Evolutionary conservation across 2,329 filamentous ascomycete species (phyloP), one percentile per base, ranked within the genome.

Genomic region (Neonectria sp.): DNA sequence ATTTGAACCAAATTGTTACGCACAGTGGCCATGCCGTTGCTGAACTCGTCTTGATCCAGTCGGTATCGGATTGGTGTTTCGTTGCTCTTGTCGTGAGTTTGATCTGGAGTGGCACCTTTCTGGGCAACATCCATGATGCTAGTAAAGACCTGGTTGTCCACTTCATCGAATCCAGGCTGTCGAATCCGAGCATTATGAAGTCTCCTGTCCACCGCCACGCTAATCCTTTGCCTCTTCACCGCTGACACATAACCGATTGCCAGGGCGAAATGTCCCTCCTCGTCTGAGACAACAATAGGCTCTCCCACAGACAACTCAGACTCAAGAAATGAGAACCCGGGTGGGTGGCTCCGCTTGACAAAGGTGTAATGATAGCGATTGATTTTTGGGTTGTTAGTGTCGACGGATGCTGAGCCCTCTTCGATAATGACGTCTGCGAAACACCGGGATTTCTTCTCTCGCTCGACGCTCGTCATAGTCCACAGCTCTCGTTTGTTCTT

Each of bases 21-120:
- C 52, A 97, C 93, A 33, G 93, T 92, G 3, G 96, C 95, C 94
- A 99, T 97, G 64, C 96, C 96, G 75, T 97, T 98, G 81, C 94
- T 97, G 81, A 99, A 99, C 77, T 99, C 96, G 75, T 99, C 96
- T 79, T 98, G 98, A 81, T 99, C 96, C 4, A 99, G 85, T 27
- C 96, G 92, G 75, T 97, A 99, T 55, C 90, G 86, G 6, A 92
- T 82, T 4, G 88, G 88, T 4, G 86, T 79, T 63, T 86, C 84
- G 65, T 86, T 84, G 70, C 86, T 84, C 71, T 84, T 87, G 31
- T 82, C 84, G 46, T 88, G 80, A 6, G 86, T 84, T 63, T 89
- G 83, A 40, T 88, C 83, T 27, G 85, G 82, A 0, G 82, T 82
- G 40, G 84, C 85, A 2, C 86, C 88, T 73, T 90, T 87, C 6